Base-by-base conservation (phyloP, 2,329 filamentous ascomycete genomes). In the Nemania sp. region DNA sequence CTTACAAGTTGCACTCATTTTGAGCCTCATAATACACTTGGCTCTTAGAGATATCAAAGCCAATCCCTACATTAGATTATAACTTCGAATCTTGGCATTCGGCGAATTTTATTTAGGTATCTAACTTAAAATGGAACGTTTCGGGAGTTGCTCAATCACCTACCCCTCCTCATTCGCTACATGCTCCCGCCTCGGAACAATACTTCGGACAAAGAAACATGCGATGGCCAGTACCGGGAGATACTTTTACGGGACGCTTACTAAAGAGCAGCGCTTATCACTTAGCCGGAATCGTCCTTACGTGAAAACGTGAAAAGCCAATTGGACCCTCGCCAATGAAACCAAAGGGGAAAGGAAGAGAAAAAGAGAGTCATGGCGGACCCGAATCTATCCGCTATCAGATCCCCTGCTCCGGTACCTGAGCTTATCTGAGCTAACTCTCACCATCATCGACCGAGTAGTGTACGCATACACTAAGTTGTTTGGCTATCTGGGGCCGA, bases 331-430 rank as follows among this genome's bases (percentile, higher is more conserved):
- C 5, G 4, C 12, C 28, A 22, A 17, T 12, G 28, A 12, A 50
- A 22, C 3, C 28, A 33, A 34, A 11, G 3, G 28, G 28, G n/a
- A 20, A 30, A 17, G 22, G 31, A 39, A 33, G 6, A 33, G 19
- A 34, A 11, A 33, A 15, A 26, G 7, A 22, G 12, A 23, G 22
- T 22, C 23, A 36, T 31, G 12, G 17, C 22, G 34, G 17, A 28
- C 48, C 54, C 49, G 54, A 56, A 46, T 56, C 49, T 49, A 53
- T 45, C 54, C 54, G 54, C 41, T 37, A 49, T 47, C 45, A 54
- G 45, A 37, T 49, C 45, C 34, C 24, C n/a, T 31, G 28, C 3
- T 5, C 28, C 19, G 40, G 45, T 53, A 42, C 50, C 46, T 42
- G 40, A 19, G 23, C 50, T 56, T 56, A 57, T 54, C 54, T 50